Percentiles rank a stretch among this genome's conserved stretches.
These are phyloP conservation scores for Penicillium pulvis DNA, from an alignment of 495 filamentous ascomycete species.

Conservation along the genomic window DNA sequence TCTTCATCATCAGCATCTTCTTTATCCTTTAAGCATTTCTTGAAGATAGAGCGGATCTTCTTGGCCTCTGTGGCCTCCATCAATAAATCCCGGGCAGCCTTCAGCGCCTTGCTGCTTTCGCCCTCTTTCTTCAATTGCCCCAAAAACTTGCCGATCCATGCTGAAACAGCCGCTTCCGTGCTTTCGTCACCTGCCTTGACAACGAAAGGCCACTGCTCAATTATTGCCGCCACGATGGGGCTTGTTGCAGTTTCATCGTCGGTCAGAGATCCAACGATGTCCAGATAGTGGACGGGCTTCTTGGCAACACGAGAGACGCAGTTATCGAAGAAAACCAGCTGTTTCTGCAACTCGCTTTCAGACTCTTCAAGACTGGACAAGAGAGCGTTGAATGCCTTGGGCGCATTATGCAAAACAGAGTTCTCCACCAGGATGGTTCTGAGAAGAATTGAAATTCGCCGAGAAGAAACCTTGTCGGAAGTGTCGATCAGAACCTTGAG, in stretches of 20 bases:
- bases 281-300: slow-evolving; percentile 74
- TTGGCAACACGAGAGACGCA: slow-evolving; percentile 70
- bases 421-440: slow-evolving; percentile 38
- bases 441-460: slow-evolving; percentile 36
- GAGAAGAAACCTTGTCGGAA: slow-evolving; percentile 36
- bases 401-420: slow-evolving; percentile 35
- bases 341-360: slow-evolving; percentile 33
- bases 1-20: slow-evolving; percentile 28
- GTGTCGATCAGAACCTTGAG: slow-evolving; percentile 43
- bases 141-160: slow-evolving; percentile 57
- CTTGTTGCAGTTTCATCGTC: slow-evolving; percentile 45
- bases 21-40: slow-evolving; percentile 41
- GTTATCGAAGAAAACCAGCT: slow-evolving; percentile 72
- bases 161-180: slow-evolving; percentile 43
- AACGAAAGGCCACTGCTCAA: slow-evolving; percentile 78
- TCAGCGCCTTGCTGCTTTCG: slow-evolving; percentile 43
- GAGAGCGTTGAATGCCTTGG: slow-evolving; percentile 37
- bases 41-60: slow-evolving; percentile 40
- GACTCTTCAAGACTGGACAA: slow-evolving; percentile 49
- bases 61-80: slow-evolving; percentile 39
- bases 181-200: slow-evolving; percentile 47
- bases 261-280: slow-evolving; percentile 41
- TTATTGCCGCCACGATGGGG: slow-evolving; percentile 61
- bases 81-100: slow-evolving; percentile 43
- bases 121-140: slow-evolving; percentile 46